Conservation (phyloP, 371 early-diverging fungal genomes). For the Fennellomyces sp. region DNA sequence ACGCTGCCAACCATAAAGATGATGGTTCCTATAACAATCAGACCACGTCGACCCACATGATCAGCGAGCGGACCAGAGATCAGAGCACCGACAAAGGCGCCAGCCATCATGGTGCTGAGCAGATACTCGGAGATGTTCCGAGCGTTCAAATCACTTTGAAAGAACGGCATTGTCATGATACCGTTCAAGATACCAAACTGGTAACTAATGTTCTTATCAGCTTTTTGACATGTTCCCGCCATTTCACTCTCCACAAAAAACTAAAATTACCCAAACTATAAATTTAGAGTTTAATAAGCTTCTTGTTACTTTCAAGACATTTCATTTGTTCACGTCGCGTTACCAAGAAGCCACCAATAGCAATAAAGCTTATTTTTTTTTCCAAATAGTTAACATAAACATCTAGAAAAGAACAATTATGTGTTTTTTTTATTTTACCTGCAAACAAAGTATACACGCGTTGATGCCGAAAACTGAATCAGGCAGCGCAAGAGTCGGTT, state of each 20-base stretch:
- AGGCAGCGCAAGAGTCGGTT: not conserved
- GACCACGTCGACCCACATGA: constrained; percentile 71
- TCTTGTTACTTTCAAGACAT: not conserved
- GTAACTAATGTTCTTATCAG: constrained; percentile 30
- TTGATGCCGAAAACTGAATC: not conserved
- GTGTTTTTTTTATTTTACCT: not conserved
- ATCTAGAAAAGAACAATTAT: not conserved
- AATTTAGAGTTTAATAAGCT: no score
- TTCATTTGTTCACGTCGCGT: not conserved
- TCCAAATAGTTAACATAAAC: not conserved
- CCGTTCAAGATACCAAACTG: constrained; percentile 54
- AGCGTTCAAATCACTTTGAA: constrained; percentile 33
- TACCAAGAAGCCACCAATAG: constrained; percentile 25
- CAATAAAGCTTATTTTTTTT: constrained; percentile 11
- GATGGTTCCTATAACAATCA: constrained; percentile 71
- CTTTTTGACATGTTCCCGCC: not conserved
- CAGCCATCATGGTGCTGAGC: constrained; percentile 72
- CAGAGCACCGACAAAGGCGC: constrained; percentile 69
- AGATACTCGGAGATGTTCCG: constrained; percentile 49
- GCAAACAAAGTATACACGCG: not conserved
- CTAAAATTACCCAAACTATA: constrained; percentile 10
- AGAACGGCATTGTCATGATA: constrained; percentile 41
- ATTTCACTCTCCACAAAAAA: not conserved
- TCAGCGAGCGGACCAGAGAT: constrained; percentile 73
- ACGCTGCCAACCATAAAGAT: constrained; percentile 77